Evolutionary conservation across 768 basidiomycete genomes (phyloP).

Genomic region (Hygrocybe coccinea): DNA sequence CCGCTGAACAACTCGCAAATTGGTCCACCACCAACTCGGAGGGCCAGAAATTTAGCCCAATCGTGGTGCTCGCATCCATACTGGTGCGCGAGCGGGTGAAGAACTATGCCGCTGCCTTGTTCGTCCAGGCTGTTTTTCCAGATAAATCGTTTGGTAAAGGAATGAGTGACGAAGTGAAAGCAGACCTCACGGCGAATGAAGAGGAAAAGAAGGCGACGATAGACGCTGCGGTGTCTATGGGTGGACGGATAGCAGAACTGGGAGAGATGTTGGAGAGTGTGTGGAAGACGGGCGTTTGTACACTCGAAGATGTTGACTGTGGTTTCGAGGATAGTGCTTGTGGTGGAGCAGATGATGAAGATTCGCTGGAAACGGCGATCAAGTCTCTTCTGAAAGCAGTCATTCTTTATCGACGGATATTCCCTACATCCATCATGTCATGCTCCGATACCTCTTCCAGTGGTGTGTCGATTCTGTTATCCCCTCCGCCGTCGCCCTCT

Average conservation of each 20-base stretch:
- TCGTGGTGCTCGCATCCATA: slow-evolving; percentile 47
- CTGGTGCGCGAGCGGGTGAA: slow-evolving; percentile 51
- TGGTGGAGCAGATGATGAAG: slow-evolving; percentile 19
- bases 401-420: slow-evolving; percentile 57
- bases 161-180: slow-evolving; percentile 32
- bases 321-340: slow-evolving; percentile 18
- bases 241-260: slow-evolving; percentile 51
- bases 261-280: slow-evolving; percentile 54
- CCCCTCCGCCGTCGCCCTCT: slow-evolving; percentile 59
- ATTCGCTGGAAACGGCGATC: slow-evolving; percentile 42
- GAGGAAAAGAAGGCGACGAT: slow-evolving; percentile 46
- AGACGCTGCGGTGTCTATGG: slow-evolving; percentile 58
- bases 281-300: slow-evolving; percentile 39
- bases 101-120: slow-evolving; percentile 49
- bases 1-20: slow-evolving; percentile 36
- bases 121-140: slow-evolving; percentile 39
- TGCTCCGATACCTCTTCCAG: background rate
- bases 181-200: slow-evolving; percentile 21
- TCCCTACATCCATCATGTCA: slow-evolving; percentile 31
- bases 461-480: slow-evolving; percentile 40
- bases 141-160: slow-evolving; percentile 20
- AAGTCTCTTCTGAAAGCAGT: slow-evolving; percentile 53
- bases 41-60: slow-evolving; percentile 31
- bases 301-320: slow-evolving; percentile 23
- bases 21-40: slow-evolving; percentile 9